Base-by-base conservation (phyloP, 306 rosid genomes). In the Cucurbita moschata region DNA sequence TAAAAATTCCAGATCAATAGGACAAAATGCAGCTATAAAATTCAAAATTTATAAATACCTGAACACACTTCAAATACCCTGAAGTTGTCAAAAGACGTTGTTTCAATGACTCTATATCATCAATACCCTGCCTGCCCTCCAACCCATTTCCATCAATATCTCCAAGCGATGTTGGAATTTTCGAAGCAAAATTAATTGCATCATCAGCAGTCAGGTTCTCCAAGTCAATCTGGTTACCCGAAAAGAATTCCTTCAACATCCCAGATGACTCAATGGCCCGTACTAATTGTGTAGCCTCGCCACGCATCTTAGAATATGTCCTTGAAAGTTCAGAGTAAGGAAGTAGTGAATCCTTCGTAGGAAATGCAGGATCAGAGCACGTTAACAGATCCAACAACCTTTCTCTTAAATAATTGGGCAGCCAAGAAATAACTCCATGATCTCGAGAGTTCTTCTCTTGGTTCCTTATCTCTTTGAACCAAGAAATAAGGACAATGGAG, bases 11-110 rank as follows among this genome's bases (percentile, higher is more conserved):
- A 63, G 30, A 63, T 63, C 49, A 63, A 3, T 16, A 19, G 8
- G 40, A 37, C 0, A 44, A 61, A 60, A 13, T 60, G 37, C 43
- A 35, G 11, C 44, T 0, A 35, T 4, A 38, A 13, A 71, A 16
- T 39, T n/a, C 18, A 21, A 60, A 18, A 64, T 64, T 73, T 69
- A 38, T 75, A 75, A 71, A 80, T 85, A 94, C 98, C 98, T 94
- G 96, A 69, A 94, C 98, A 83, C 98, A 94, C 84, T 94, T 94
- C 68, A 94, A 86, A 83, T 90, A 94, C 58, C 98, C 96, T 12
- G 97, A 86, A 59, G 97, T 94, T 35, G 98, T 83, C 85, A 94
- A 55, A 74, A 94, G 95, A 59, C 88, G 88, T 80, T 89, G 98
- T 81, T 87, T 94, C 68, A 83, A 86, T 70, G 97, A 90, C 78